A percentile compares a stretch with the other conserved stretches of the same genome.
These are phyloP conservation scores for Diaporthe sp. DNA, from an alignment of 2,329 filamentous ascomycete species.

Conservation along the genomic window DNA sequence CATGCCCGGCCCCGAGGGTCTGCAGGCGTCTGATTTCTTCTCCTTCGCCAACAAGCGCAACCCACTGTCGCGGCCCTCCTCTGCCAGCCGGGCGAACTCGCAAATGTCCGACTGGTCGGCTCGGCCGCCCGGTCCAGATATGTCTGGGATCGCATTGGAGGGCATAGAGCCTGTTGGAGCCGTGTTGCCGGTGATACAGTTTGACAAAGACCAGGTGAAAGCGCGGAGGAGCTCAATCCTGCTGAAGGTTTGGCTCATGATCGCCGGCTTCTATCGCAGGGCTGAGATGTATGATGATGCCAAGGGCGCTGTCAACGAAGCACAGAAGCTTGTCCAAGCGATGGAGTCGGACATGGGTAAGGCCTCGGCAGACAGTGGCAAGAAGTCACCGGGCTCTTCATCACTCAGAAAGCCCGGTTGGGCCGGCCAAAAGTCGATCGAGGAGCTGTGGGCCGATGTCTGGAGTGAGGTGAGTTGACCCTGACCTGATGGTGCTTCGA, in stretches of 20 bases:
- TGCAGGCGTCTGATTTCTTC: constrained; percentile 59
- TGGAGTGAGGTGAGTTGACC: constrained; percentile 77
- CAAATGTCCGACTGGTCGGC: constrained; percentile 60
- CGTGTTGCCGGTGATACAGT: constrained; percentile 66
- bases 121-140: constrained; percentile 55
- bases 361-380: constrained; percentile 70
- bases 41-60: constrained; percentile 54
- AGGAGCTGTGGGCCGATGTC: constrained; percentile 88
- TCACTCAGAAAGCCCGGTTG: constrained; percentile 77
- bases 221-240: constrained; percentile 68
- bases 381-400: constrained; percentile 72
- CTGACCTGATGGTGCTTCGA: neutral
- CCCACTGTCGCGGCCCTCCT: constrained; percentile 57
- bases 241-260: constrained; percentile 89
- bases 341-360: constrained; percentile 77
- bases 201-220: constrained; percentile 66
- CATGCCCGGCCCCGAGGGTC: constrained; percentile 52
- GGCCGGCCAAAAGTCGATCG: constrained; percentile 84
- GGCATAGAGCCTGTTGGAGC: constrained; percentile 60
- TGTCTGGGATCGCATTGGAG: constrained; percentile 56
- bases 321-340: constrained; percentile 78
- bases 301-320: constrained; percentile 84
- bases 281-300: constrained; percentile 86
- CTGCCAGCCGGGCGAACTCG: constrained; percentile 53
- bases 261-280: constrained; percentile 88